phyloP scores from a whole-genome alignment of 108 stramenopile species.

The Fistulifera solaris region DNA sequence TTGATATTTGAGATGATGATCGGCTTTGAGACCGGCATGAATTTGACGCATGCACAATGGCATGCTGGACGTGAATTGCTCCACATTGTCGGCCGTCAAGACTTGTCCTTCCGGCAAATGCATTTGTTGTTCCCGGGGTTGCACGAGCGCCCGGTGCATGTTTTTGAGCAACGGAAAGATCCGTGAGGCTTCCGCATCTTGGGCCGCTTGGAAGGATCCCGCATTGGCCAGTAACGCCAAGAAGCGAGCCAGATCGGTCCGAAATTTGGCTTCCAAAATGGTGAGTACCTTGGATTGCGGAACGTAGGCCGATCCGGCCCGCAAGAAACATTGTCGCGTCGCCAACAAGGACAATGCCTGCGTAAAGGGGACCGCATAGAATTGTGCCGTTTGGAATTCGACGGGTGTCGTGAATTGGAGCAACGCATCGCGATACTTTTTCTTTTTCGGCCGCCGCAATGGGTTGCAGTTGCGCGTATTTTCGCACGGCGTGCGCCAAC shows the following conservation, averaged over 20 bases:
- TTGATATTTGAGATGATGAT: conserved; percentile 92
- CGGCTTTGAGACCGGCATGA: conserved; percentile 66
- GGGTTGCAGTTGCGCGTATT: conserved; percentile 41
- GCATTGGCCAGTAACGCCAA: conserved; percentile 32
- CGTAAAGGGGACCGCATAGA: conserved; percentile 89
- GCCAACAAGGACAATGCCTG: conserved; percentile 83
- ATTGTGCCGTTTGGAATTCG: conserved; percentile 35
- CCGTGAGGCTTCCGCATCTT: conserved; percentile 36
- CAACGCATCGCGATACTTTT: conserved; percentile 15
- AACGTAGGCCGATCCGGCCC: conserved; percentile 84
- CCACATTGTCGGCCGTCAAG: conserved; percentile 64
- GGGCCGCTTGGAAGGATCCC: conserved; percentile 18
- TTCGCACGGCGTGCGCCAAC: conserved; percentile 49
- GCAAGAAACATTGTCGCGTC: conserved; percentile 70
- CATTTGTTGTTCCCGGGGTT: background rate
- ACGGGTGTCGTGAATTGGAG: conserved; percentile 17
- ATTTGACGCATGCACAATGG: conserved; percentile 94
- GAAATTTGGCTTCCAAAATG: conserved; percentile 75
- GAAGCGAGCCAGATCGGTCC: conserved; percentile 50
- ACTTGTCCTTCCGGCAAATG: conserved; percentile 8
- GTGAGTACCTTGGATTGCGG: conserved; percentile 70
- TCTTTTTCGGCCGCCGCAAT: conserved; percentile 50
- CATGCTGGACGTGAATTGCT: conserved; percentile 63
- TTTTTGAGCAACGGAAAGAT: conserved; percentile 61
- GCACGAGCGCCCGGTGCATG: conserved; percentile 11